A percentile compares a stretch with the other conserved stretches of the same genome.
phyloP scores from a whole-genome alignment of 75 land plant species.

The Pseudotsuga menziesii region DNA sequence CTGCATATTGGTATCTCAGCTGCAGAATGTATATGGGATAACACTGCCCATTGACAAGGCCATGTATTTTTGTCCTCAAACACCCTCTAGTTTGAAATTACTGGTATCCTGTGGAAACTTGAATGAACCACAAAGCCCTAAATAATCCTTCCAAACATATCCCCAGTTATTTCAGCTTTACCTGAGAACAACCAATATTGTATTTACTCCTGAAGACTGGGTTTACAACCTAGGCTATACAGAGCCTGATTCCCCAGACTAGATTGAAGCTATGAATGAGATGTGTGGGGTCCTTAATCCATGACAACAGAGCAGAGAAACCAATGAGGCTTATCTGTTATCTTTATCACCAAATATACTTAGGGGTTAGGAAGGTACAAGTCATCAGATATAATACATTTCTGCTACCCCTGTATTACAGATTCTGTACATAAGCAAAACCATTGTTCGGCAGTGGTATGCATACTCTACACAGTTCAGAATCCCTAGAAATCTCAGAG shows the following conservation, averaged over 20 bases:
- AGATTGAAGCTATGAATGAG: background rate
- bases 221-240: background rate
- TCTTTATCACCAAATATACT: background rate
- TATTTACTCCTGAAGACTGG: background rate
- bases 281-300: background rate
- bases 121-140: background rate
- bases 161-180: background rate
- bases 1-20: no score
- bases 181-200: background rate
- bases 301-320: background rate
- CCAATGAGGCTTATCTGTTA: background rate
- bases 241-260: background rate
- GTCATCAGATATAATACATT: background rate
- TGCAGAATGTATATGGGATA: no score
- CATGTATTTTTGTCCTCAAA: background rate
- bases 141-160: background rate
- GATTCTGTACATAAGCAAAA: background rate
- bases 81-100: background rate
- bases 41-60: background rate
- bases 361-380: background rate
- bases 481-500: background rate
- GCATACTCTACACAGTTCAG: background rate
- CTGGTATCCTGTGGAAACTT: background rate
- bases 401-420: background rate
- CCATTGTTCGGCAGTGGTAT: background rate